phyloP scores from a whole-genome alignment of 1,284 basidiomycete species.

The Ceraceosorus guamensis region DNA sequence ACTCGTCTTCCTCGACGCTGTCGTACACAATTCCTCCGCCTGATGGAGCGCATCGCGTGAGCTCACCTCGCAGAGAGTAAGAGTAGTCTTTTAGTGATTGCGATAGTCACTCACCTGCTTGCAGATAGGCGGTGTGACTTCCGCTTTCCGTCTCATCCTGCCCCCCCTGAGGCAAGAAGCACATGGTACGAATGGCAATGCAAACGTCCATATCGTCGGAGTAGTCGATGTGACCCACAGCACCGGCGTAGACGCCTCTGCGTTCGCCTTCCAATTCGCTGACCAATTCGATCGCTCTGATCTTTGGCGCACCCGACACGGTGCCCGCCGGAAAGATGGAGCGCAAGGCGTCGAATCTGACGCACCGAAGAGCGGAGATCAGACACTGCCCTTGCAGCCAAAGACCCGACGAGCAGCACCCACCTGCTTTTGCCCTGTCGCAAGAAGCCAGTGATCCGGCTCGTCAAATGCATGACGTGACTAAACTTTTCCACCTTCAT shows the following conservation, averaged over 20 bases:
- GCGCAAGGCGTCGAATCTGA: slow-evolving; percentile 91
- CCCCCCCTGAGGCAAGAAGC: slow-evolving; percentile 55
- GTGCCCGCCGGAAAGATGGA: slow-evolving; percentile 99
- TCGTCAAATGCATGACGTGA: slow-evolving; percentile 96
- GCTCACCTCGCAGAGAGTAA: no score
- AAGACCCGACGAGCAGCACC: slow-evolving; percentile 11
- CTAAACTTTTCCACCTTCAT: slow-evolving; percentile 94
- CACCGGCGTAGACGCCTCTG: slow-evolving; percentile 92
- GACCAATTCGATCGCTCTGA: slow-evolving; percentile 93
- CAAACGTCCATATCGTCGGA: slow-evolving; percentile 93
- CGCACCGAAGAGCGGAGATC: background rate
- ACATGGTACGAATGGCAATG: slow-evolving; percentile 97
- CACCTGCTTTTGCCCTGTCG: slow-evolving; percentile 76
- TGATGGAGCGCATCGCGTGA: no score
- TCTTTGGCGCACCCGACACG: slow-evolving; percentile 97
- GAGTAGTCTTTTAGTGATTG: background rate
- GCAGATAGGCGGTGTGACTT: slow-evolving; percentile 69
- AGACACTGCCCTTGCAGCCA: no score
- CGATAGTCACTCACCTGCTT: slow-evolving; percentile 56
- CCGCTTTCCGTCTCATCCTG: slow-evolving; percentile 62
- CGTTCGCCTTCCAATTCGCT: slow-evolving; percentile 79
- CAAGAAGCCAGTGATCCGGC: slow-evolving; percentile 81
- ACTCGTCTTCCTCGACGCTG: slow-evolving; percentile 94
- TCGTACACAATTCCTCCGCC: slow-evolving; percentile 97
- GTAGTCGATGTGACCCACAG: slow-evolving; percentile 94